Evolutionary conservation across 257 asterid genomes (phyloP).

Genomic region (Echites panduratus): DNA sequence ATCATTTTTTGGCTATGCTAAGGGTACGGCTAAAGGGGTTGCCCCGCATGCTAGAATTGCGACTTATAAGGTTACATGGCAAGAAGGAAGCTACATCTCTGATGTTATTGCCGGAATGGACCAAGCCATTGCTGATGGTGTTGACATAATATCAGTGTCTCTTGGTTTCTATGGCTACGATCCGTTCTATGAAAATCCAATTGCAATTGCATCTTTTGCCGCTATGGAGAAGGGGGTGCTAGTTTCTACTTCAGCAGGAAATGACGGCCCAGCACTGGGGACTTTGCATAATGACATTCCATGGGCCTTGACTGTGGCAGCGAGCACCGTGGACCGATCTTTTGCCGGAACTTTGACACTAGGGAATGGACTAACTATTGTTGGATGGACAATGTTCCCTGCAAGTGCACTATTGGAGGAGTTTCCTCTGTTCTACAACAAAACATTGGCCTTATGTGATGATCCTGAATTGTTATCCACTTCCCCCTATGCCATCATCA

Average conservation of each 20-base stretch:
- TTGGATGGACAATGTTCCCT: slow-evolving; percentile 45
- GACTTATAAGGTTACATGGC: slow-evolving; percentile 45
- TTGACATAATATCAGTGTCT: slow-evolving; percentile 47
- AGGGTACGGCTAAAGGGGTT: slow-evolving; percentile 38
- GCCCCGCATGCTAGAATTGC: slow-evolving; percentile 50
- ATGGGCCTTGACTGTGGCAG: slow-evolving; percentile 17
- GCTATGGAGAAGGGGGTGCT: slow-evolving; percentile 18
- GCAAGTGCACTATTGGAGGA: slow-evolving; percentile 29
- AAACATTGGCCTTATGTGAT: slow-evolving; percentile 32
- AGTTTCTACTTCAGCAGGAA: slow-evolving; percentile 19
- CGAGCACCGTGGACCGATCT: slow-evolving; percentile 13
- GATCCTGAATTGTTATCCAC: slow-evolving; percentile 31
- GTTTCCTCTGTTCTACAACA: slow-evolving; percentile 35
- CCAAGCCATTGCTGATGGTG: slow-evolving; percentile 54
- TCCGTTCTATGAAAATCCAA: slow-evolving; percentile 14
- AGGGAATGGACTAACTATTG: slow-evolving; percentile 15
- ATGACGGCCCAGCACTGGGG: slow-evolving; percentile 6
- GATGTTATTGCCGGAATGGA: slow-evolving; percentile 60
- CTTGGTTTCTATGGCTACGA: slow-evolving; percentile 20
- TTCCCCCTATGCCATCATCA: slow-evolving; percentile 1
- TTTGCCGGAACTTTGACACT: slow-evolving; percentile 15
- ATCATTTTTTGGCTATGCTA: slow-evolving; percentile 39
- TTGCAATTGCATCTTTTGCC: slow-evolving; percentile 5
- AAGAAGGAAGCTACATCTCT: slow-evolving; percentile 36
- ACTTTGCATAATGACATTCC: slow-evolving; percentile 13